Evolutionary conservation across 225 moss, liverwort and hornwort genomes (phyloP).

Genomic region (Polytrichum formosum): DNA sequence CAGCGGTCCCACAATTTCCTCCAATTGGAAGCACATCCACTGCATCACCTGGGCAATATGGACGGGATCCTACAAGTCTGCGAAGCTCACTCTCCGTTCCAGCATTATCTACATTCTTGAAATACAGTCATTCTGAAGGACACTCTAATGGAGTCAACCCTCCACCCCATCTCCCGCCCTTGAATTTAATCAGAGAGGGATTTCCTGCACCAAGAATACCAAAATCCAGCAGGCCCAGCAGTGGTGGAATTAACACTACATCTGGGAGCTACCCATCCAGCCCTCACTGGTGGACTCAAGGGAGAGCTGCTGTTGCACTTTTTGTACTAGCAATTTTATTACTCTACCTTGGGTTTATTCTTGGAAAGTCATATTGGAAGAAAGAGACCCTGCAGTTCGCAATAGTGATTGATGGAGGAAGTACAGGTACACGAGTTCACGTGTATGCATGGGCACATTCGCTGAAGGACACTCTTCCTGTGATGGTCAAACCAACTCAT

Average conservation of each 20-base stretch:
- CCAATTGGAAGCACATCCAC: constrained; percentile 17
- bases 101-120: constrained; percentile 34
- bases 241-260: constrained; percentile 17
- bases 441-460: constrained; percentile 93
- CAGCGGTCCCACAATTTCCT: constrained; percentile 29
- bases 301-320: constrained; percentile 42
- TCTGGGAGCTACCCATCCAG: constrained; percentile 32
- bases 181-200: constrained; percentile 39
- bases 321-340: constrained; percentile 38
- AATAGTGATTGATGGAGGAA: constrained; percentile 93
- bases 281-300: constrained; percentile 41
- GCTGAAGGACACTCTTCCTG: constrained; percentile 79
- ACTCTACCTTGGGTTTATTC: constrained; percentile 57
- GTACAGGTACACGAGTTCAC: constrained; percentile 92
- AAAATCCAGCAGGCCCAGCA: constrained; percentile 35
- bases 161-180: constrained; percentile 25
- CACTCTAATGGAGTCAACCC: constrained; percentile 27
- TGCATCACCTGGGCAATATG: constrained; percentile 27
- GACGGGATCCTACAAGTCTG: constrained; percentile 38
- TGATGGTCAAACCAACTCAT: constrained; percentile 76
- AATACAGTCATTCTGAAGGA: constrained; percentile 23
- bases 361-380: constrained; percentile 50
- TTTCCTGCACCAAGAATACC: constrained; percentile 33
- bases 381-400: constrained; percentile 75
- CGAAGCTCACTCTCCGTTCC: constrained; percentile 52